Evolutionary conservation across 176 grass and related monocot species (phyloP).

Genomic region (Avena sativa): DNA sequence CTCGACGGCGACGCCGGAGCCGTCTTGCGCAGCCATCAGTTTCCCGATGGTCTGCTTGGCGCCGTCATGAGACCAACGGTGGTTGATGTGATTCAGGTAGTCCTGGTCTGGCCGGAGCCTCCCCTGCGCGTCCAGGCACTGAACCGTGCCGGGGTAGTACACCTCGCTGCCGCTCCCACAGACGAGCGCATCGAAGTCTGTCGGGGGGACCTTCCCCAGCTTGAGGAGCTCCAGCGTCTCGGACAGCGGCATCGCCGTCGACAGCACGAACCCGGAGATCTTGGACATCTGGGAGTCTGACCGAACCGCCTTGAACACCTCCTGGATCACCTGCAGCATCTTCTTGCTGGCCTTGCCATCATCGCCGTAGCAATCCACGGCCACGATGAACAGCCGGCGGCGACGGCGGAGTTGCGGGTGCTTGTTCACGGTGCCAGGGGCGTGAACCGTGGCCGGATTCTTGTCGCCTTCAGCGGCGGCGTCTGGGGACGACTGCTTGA

Average conservation of each 20-base stretch:
- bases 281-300: slow-evolving; percentile 91
- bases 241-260: slow-evolving; percentile 84
- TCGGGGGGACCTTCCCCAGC: slow-evolving; percentile 61
- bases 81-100: slow-evolving; percentile 83
- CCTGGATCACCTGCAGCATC: slow-evolving; percentile 87
- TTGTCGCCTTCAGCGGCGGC: slow-evolving; percentile 39
- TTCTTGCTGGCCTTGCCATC: slow-evolving; percentile 69
- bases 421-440: slow-evolving; percentile 59
- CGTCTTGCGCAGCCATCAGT: slow-evolving; percentile 56
- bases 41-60: slow-evolving; percentile 69
- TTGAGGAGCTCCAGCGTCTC: slow-evolving; percentile 71
- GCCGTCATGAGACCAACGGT: slow-evolving; percentile 85
- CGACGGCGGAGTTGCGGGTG: slow-evolving; percentile 79
- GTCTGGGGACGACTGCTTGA: slow-evolving; percentile 54
- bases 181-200: slow-evolving; percentile 90
- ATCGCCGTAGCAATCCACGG: slow-evolving; percentile 78
- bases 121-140: slow-evolving; percentile 74
- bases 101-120: slow-evolving; percentile 85
- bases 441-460: slow-evolving; percentile 34
- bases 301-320: slow-evolving; percentile 74
- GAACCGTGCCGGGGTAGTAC: slow-evolving; percentile 82
- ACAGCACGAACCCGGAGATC: slow-evolving; percentile 91
- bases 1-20: slow-evolving; percentile 43
- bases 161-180: slow-evolving; percentile 91
- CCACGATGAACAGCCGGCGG: slow-evolving; percentile 78